These are phyloP conservation scores for Aspergillus puulaauensis DNA, from an alignment of 2,329 filamentous ascomycete species.

Conservation along the genomic window DNA sequence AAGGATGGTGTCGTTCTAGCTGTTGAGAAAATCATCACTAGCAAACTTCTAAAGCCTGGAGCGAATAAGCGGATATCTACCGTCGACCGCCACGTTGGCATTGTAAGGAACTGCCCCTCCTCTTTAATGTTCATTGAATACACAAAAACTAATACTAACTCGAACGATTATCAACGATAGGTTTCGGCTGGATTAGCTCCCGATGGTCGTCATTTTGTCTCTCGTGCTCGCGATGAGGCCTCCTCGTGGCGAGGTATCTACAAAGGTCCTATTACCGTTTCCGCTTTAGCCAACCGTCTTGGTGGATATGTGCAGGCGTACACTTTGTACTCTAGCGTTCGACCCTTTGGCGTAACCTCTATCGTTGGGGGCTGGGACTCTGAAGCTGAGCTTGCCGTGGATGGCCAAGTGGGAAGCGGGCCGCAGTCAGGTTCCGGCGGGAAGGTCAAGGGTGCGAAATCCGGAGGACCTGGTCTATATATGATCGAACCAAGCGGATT, in stretches of 20 bases:
- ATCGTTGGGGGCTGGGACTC: conserved; percentile 94
- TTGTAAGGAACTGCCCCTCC: conserved; percentile 59
- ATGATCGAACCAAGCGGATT: conserved; percentile 98
- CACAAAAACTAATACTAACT: neutral
- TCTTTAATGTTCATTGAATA: neutral
- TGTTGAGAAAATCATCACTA: conserved; percentile 92
- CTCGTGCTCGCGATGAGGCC: conserved; percentile 90
- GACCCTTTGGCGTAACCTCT: conserved; percentile 93
- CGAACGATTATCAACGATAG: conserved; percentile 46
- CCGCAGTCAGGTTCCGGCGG: conserved; percentile 79
- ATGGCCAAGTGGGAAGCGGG: conserved; percentile 84
- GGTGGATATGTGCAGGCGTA: conserved; percentile 96
- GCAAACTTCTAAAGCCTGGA: conserved; percentile 90
- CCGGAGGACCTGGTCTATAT: conserved; percentile 90
- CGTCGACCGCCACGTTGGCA: conserved; percentile 88
- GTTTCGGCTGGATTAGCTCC: conserved; percentile 92
- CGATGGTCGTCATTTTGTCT: conserved; percentile 92
- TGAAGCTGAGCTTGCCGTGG: conserved; percentile 78
- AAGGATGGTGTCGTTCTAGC: conserved; percentile 96
- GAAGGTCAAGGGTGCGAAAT: conserved; percentile 71
- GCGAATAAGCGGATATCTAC: conserved; percentile 98
- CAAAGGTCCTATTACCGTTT: conserved; percentile 88
- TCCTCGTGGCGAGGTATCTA: conserved; percentile 87
- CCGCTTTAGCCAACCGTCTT: conserved; percentile 87
- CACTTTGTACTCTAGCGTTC: conserved; percentile 94